A percentile compares a stretch with the other conserved stretches of the same genome.
phyloP scores from a whole-genome alignment of 2,329 filamentous ascomycete species.

The Nigrospora osmanthi region DNA sequence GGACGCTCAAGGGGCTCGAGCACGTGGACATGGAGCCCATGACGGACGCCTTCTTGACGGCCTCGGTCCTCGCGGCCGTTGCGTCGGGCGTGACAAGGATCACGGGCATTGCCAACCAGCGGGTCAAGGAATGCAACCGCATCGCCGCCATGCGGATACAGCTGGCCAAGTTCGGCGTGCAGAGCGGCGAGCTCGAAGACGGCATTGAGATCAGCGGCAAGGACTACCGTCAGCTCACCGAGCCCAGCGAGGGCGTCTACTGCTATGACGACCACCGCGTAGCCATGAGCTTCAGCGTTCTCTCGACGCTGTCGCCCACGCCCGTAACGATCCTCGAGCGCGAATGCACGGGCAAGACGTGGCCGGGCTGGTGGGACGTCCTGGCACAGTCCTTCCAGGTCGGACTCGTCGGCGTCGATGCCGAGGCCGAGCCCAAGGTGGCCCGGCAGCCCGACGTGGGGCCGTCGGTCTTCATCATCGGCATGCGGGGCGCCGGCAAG shows the following conservation, averaged over 20 bases:
- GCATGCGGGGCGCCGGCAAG: constrained; percentile 96
- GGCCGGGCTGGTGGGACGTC: constrained; percentile 98
- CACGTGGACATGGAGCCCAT: constrained; percentile 98
- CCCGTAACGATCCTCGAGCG: constrained; percentile 77
- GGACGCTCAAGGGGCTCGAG: constrained; percentile 64
- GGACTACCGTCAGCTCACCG: constrained; percentile 35
- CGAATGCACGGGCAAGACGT: constrained; percentile 93
- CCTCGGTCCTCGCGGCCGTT: constrained; percentile 85
- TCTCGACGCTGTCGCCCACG: constrained; percentile 63
- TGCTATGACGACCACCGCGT: constrained; percentile 98
- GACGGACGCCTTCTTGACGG: constrained; percentile 97
- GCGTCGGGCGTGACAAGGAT: constrained; percentile 79
- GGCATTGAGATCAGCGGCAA: constrained; percentile 70
- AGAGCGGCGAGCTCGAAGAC: constrained; percentile 81
- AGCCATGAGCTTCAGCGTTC: constrained; percentile 95
- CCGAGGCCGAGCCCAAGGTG: constrained; percentile 19
- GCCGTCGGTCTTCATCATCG: constrained; percentile 84
- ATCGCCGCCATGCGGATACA: constrained; percentile 94
- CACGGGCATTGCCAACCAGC: constrained; percentile 91
- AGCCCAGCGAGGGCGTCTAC: constrained; percentile 63
- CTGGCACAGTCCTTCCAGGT: constrained; percentile 72
- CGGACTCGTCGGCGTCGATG: constrained; percentile 67
- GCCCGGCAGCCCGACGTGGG: constrained; percentile 30
- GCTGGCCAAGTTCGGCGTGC: constrained; percentile 85
- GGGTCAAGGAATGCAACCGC: constrained; percentile 96